Conservation (phyloP, 1,284 basidiomycete genomes). For the Boletus mariae region DNA sequence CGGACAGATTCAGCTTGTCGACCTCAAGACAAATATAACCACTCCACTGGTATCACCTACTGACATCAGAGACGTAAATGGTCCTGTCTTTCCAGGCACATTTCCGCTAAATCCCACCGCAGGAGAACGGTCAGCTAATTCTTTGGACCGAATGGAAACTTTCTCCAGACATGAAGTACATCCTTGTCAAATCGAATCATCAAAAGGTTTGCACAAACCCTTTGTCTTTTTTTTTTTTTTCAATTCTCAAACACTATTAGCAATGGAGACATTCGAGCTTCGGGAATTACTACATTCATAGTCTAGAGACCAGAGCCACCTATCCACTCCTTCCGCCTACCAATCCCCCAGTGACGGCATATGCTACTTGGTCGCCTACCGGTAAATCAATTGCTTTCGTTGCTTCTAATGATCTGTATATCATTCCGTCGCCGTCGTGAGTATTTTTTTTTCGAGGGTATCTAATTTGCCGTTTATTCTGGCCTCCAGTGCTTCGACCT, state of each 20-base stretch:
- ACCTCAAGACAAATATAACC: constrained; percentile 73
- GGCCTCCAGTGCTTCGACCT: constrained; percentile 34
- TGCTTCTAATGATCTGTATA: constrained; percentile 77
- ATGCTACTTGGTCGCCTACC: constrained; percentile 83
- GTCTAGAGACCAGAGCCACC: constrained; percentile 58
- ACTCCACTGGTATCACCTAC: constrained; percentile 53
- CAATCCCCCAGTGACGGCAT: constrained; percentile 66
- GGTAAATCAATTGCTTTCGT: constrained; percentile 84
- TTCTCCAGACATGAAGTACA: constrained; percentile 83
- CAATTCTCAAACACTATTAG: constrained; percentile 34
- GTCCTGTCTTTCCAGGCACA: constrained; percentile 5
- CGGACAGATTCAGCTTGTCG: constrained; percentile 70
- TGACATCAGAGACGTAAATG: constrained; percentile 63
- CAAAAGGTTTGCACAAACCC: constrained; percentile 50
- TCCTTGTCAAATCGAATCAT: constrained; percentile 74
- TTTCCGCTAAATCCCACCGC: constrained; percentile 5
- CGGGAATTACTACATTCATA: constrained; percentile 85
- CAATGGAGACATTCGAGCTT: constrained; percentile 92
- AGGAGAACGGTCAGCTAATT: constrained; percentile 60
- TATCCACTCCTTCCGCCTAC: constrained; percentile 65
- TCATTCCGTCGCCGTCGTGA: constrained; percentile 62
- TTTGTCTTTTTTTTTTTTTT: not conserved
- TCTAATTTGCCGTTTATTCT: constrained; percentile 6
- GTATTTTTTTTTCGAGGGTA: constrained; percentile 19
- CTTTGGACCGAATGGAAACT: constrained; percentile 67